Conservation (phyloP, 345 rosid species). For the Eucalyptus rudis region DNA sequence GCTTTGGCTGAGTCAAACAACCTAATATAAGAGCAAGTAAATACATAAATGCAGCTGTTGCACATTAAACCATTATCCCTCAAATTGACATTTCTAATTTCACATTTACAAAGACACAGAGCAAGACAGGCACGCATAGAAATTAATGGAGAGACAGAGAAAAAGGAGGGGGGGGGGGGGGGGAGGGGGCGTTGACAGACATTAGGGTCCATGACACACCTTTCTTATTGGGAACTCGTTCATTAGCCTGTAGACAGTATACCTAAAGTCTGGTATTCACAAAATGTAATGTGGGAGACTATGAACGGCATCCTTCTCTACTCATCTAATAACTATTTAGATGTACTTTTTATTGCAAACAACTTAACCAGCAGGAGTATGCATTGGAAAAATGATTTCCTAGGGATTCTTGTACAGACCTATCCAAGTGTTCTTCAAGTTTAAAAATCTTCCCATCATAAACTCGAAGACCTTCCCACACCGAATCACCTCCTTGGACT, state of each 20-base stretch:
- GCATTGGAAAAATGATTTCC: neutral
- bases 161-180: neutral
- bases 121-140: neutral
- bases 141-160: neutral
- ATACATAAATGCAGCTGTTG: neutral
- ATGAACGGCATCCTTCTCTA: neutral
- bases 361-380: neutral
- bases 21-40: constrained; percentile 17
- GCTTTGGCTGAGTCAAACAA: constrained; percentile 86
- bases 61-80: neutral
- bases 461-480: constrained; percentile 90
- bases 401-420: constrained; percentile 22
- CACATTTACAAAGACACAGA: neutral
- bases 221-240: neutral
- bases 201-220: neutral
- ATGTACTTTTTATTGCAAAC: neutral
- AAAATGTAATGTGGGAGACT: neutral
- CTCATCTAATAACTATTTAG: neutral
- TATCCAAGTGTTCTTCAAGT: constrained; percentile 81
- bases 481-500: constrained; percentile 92
- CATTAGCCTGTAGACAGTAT: neutral
- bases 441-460: constrained; percentile 64
- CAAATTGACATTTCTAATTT: neutral
- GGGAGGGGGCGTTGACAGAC: neutral
- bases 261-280: neutral